Evolutionary conservation across 495 filamentous ascomycete genomes (phyloP).

Genomic region (Haplographium delicatum): DNA sequence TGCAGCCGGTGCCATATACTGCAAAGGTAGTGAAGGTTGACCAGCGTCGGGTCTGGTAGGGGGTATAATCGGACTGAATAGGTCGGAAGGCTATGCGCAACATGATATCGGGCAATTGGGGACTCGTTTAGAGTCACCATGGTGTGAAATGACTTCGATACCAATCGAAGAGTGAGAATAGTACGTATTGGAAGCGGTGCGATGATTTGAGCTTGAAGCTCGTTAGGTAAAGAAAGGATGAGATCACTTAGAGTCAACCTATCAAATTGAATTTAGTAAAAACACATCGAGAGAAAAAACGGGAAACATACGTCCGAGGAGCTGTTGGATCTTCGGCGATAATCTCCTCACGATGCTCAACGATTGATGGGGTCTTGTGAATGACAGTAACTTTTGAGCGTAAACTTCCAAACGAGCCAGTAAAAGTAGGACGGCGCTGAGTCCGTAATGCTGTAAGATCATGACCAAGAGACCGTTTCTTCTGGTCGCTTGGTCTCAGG

Average conservation of each 20-base stretch:
- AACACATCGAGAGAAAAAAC: neutral
- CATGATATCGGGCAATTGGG: conserved; percentile 50
- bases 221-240: conserved; percentile 46
- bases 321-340: conserved; percentile 19
- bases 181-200: conserved; percentile 48
- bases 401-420: conserved; percentile 24
- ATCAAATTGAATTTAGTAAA: conserved; percentile 10
- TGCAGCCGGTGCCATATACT: conserved; percentile 54
- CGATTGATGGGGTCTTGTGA: conserved; percentile 18
- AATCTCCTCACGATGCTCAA: conserved; percentile 20
- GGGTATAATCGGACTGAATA: conserved; percentile 51
- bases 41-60: conserved; percentile 31
- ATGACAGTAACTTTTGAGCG: conserved; percentile 23
- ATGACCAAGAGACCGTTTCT: conserved; percentile 26
- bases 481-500: conserved; percentile 21
- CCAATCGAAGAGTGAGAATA: conserved; percentile 44
- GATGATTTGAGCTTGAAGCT: conserved; percentile 52
- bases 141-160: conserved; percentile 47
- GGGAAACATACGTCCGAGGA: conserved; percentile 8
- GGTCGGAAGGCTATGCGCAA: conserved; percentile 45
- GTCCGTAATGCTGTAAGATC: conserved; percentile 22
- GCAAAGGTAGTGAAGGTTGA: conserved; percentile 52
- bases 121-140: conserved; percentile 51
- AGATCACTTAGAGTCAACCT: conserved; percentile 36
- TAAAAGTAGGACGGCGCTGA: conserved; percentile 24